phyloP scores from a whole-genome alignment of 140 eudicot genomes.

The Cichorium intybus region DNA sequence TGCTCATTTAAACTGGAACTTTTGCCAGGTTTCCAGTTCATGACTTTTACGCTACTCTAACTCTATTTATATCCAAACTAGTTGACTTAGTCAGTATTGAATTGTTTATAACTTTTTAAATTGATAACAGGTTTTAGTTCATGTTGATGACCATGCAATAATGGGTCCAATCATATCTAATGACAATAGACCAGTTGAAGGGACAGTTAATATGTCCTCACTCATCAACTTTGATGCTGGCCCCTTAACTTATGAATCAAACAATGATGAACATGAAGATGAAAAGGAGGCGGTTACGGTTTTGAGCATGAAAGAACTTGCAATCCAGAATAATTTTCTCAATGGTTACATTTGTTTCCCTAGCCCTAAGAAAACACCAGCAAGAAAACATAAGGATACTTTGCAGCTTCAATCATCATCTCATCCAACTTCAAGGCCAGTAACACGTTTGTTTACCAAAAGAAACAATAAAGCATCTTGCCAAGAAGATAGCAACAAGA shows the following conservation, averaged over 20 bases:
- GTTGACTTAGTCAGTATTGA: not conserved
- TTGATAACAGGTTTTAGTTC: constrained; percentile 24
- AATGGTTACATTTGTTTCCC: constrained; percentile 11
- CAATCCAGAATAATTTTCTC: constrained; percentile 6
- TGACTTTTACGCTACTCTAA: not conserved
- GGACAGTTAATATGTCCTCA: constrained; percentile 13
- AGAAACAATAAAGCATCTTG: constrained; percentile 22
- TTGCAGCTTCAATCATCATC: constrained; percentile 21
- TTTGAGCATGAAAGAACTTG: constrained; percentile 30
- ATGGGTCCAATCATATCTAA: constrained; percentile 21
- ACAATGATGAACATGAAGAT: constrained; percentile 19
- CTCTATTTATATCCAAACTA: not conserved
- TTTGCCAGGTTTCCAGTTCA: not conserved
- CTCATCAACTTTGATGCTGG: constrained; percentile 20
- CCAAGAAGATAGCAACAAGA: constrained; percentile 25
- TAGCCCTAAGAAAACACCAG: constrained; percentile 11
- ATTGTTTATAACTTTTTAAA: not conserved
- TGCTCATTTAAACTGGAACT: not conserved
- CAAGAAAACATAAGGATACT: constrained; percentile 12
- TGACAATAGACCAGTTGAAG: constrained; percentile 13
- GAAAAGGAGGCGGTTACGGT: constrained; percentile 17
- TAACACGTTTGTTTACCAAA: constrained; percentile 12
- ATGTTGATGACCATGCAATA: constrained; percentile 19
- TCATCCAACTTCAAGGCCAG: constrained; percentile 22
- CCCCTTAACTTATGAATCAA: constrained; percentile 9